Conservation (phyloP, 768 basidiomycete species). For the Rhodocollybia butyracea region DNA sequence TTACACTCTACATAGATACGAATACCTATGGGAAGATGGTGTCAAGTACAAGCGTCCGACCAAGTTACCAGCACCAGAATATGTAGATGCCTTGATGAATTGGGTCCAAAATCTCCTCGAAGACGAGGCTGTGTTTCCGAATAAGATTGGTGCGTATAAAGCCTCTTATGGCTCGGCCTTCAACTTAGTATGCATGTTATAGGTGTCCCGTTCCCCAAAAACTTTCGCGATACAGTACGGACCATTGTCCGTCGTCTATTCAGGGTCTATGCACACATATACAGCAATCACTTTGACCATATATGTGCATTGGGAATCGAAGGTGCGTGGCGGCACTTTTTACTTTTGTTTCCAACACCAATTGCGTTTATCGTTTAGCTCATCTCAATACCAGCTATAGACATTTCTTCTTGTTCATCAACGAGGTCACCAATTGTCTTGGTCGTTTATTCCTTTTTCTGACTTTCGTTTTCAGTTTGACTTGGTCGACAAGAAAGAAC, state of each 20-base stretch:
- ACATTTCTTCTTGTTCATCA: conserved; percentile 96
- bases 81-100: conserved; percentile 98
- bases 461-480: conserved; percentile 59
- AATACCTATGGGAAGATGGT: conserved; percentile 94
- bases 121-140: conserved; percentile 90
- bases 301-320: conserved; percentile 98
- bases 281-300: conserved; percentile 99
- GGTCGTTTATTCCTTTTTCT: conserved; percentile 5
- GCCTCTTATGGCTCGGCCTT: not conserved
- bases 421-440: conserved; percentile 73
- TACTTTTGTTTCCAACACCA: not conserved
- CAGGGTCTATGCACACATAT: conserved; percentile 97
- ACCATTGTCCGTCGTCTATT: conserved; percentile 91
- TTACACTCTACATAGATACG: conserved; percentile 55
- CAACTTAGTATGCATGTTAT: not conserved
- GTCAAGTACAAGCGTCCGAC: conserved; percentile 83
- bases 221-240: conserved; percentile 87
- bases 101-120: conserved; percentile 94
- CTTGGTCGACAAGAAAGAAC: conserved; percentile 93
- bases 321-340: conserved; percentile 49
- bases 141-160: conserved; percentile 74
- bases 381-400: conserved; percentile 98
- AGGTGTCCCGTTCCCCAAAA: conserved; percentile 91
- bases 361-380: conserved; percentile 44
- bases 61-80: conserved; percentile 93